phyloP scores from a whole-genome alignment of 106 monocot species.

The Apostasia ramifera region DNA sequence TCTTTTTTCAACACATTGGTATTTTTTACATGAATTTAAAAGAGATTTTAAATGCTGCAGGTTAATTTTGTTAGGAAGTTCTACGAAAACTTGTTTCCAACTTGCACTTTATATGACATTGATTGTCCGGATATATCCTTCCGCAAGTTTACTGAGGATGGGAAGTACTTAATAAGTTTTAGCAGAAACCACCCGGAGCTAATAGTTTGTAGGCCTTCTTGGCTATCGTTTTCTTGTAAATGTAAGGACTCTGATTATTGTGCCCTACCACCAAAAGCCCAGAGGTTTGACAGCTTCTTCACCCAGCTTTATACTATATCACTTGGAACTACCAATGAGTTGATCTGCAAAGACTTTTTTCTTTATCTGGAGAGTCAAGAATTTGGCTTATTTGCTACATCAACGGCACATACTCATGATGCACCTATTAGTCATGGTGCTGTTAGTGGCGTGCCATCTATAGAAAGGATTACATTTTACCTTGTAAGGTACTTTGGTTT shows the following conservation, averaged over 20 bases:
- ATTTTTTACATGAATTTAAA: neutral
- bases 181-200: conserved; percentile 87
- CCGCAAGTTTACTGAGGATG: conserved; percentile 96
- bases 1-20: neutral
- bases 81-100: conserved; percentile 93
- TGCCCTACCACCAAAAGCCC: conserved; percentile 54
- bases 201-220: conserved; percentile 82
- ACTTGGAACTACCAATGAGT: conserved; percentile 74
- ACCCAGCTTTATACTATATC: conserved; percentile 60
- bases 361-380: conserved; percentile 68
- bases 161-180: conserved; percentile 78
- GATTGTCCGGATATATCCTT: conserved; percentile 87
- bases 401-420: conserved; percentile 70
- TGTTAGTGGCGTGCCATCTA: conserved; percentile 76
- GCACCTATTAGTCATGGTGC: conserved; percentile 56
- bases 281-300: conserved; percentile 88
- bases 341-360: conserved; percentile 94
- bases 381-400: conserved; percentile 97
- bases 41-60: conserved; percentile 23
- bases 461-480: conserved; percentile 94
- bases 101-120: conserved; percentile 77
- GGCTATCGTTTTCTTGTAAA: conserved; percentile 81
- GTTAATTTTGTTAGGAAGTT: conserved; percentile 78
- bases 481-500: conserved; percentile 71
- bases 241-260: conserved; percentile 51